Base-by-base conservation (phyloP, 2,329 filamentous ascomycete genomes). In the Phyllosticta ampelicida region DNA sequence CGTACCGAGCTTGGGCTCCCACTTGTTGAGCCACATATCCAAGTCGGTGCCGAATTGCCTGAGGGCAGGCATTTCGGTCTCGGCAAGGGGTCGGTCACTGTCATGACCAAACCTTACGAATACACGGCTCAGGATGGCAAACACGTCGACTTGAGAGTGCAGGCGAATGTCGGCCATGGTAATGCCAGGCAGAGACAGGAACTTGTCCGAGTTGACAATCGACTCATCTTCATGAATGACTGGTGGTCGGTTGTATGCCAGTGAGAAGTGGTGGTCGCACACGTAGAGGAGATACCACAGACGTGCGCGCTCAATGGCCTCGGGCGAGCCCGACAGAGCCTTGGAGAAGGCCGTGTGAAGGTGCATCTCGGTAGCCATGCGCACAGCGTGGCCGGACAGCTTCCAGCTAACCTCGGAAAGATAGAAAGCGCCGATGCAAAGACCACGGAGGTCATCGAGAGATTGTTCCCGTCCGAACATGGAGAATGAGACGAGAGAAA, bases 31-130 rank as follows among this genome's bases (percentile, higher is more conserved):
- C 73, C 73, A 75, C 56, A 73, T 70, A 29, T 75, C 74, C n/a
- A 75, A 73, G 29, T 72, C 70, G 26, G 74, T 67, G 59, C 74
- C 75, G 63, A 74, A 75, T 53, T 68, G 65, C 48, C 71, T 67
- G 13, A 75, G 61, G 58, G 70, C 67, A 21, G 67, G 68, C 26
- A 75, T 71, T 54, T 75, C 72, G 1, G 65, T 62, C 52, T 72
- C 71, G 0, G 65, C 64, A 0, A 74, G 63, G 11, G 71, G 68
- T 66, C 71, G 65, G 70, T 68, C 66, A 26, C 65, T 65, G 53
- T 70, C 67, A 55, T 65, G 67, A 28, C 69, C 68, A 52, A 69
- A 71, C 5, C 63, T 63, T 10, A 65, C 63, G 55, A 70, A 70
- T n/a, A 67, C 67, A 61, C 68, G 65, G 3, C 68, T 69, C 11